phyloP scores from a whole-genome alignment of 139 green algal genomes.

The Chlorella sp. region DNA sequence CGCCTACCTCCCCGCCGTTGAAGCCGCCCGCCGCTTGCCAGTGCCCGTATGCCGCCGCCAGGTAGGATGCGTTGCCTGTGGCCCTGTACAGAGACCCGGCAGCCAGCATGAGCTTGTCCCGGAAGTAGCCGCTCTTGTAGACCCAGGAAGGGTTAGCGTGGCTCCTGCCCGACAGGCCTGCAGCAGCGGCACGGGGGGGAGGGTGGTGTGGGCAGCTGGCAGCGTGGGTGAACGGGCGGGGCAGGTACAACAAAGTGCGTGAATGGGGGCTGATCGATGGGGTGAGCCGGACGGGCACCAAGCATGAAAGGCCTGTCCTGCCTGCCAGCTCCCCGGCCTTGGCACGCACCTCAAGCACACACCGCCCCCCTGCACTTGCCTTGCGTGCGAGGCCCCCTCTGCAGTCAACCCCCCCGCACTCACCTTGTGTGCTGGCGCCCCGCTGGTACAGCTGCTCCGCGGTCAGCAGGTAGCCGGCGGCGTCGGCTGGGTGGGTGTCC shows the following conservation, averaged over 20 bases:
- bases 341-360: background rate
- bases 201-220: background rate
- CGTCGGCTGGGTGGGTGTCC: conserved; percentile 31
- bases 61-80: conserved; percentile 41
- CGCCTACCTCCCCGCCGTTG: background rate
- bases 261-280: background rate
- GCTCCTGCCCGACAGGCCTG: conserved; percentile 17
- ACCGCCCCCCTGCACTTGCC: background rate
- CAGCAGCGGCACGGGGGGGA: too few relatives aligned
- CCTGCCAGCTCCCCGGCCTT: background rate
- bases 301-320: background rate
- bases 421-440: conserved; percentile 43
- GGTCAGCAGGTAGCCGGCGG: conserved; percentile 42
- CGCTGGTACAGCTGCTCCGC: conserved; percentile 59
- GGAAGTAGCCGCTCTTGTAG: conserved; percentile 46
- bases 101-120: conserved; percentile 56
- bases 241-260: background rate
- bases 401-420: background rate
- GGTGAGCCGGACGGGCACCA: background rate
- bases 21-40: background rate
- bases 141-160: background rate
- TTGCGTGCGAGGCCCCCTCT: background rate
- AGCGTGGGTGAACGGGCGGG: background rate
- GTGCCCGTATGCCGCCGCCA: conserved; percentile 8
- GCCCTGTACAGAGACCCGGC: conserved; percentile 59